phyloP scores from a whole-genome alignment of 1,284 basidiomycete genomes.

The Pyrrhoderma noxium region DNA sequence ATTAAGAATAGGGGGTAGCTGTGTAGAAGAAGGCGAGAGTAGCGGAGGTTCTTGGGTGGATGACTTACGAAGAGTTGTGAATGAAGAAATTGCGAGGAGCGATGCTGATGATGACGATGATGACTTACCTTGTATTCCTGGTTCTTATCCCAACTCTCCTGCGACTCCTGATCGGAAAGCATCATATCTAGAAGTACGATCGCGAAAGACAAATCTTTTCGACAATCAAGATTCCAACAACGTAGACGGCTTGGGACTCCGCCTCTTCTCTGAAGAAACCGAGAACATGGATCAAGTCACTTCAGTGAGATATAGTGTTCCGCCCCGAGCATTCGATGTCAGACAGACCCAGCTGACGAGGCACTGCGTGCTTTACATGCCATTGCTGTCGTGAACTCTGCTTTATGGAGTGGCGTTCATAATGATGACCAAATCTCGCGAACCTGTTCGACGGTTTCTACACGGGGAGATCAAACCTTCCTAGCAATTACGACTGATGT shows the following conservation, averaged over 20 bases:
- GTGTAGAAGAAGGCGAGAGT: constrained; percentile 1
- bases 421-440: neutral
- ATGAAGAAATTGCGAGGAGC: neutral
- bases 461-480: constrained; percentile 10
- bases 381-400: constrained; percentile 10
- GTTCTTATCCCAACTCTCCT: constrained; percentile 16
- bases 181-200: too few species aligned
- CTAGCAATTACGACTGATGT: constrained; percentile 17
- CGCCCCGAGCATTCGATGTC: constrained; percentile 17
- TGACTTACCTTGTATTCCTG: constrained; percentile 14
- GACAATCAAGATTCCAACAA: neutral
- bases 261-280: constrained; percentile 6
- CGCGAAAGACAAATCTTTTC: neutral
- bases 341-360: constrained; percentile 13
- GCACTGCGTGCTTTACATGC: constrained; percentile 16
- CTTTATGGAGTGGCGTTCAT: constrained; percentile 1
- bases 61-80: constrained; percentile 12
- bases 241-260: constrained; percentile 13
- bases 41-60: constrained; percentile 14
- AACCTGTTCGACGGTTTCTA: constrained; percentile 13
- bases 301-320: constrained; percentile 12
- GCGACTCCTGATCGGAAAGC: constrained; percentile 6
- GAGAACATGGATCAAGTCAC: neutral
- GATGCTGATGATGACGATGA: constrained; percentile 9
- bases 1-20: neutral